Evolutionary conservation across 2,329 filamentous ascomycete species (phyloP).

Genomic region (Corinectria fuckeliana): DNA sequence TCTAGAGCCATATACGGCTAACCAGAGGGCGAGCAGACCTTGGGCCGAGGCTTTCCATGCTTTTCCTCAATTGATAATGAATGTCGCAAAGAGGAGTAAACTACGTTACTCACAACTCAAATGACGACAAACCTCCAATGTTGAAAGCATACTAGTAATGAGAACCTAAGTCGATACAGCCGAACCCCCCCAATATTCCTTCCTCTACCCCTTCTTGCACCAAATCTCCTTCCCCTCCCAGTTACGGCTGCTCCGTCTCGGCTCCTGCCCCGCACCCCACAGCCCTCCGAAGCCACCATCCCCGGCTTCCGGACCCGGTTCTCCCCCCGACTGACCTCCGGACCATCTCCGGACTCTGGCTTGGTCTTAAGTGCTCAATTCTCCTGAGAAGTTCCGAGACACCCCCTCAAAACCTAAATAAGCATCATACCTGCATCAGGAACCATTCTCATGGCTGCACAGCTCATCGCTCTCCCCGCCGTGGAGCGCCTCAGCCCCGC

Average conservation of each 20-base stretch:
- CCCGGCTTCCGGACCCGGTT: constrained; percentile 1
- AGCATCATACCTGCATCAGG: neutral
- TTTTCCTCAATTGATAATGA: neutral
- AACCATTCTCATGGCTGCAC: constrained; percentile 59
- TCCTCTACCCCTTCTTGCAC: neutral
- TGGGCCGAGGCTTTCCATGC: constrained; percentile 34
- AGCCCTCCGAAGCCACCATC: neutral
- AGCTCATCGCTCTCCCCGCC: constrained; percentile 70
- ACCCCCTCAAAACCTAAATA: neutral
- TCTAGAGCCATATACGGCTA: neutral
- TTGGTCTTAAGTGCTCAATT: neutral
- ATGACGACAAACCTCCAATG: constrained; percentile 21
- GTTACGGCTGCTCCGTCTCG: constrained; percentile 8
- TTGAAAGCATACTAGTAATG: neutral
- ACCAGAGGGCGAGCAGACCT: neutral
- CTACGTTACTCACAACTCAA: constrained; percentile 3
- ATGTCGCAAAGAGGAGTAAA: neutral
- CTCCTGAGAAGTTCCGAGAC: neutral
- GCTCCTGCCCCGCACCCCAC: constrained; percentile 12
- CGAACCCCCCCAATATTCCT: too few species aligned
- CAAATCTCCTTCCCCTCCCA: neutral
- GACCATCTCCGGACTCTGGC: neutral
- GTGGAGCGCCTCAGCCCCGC: constrained; percentile 79
- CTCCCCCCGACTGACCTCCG: neutral
- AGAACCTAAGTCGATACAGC: too few species aligned